Evolutionary conservation across 352 stramenopile species (phyloP).

Genomic region (Globisporangium carolinianum): DNA sequence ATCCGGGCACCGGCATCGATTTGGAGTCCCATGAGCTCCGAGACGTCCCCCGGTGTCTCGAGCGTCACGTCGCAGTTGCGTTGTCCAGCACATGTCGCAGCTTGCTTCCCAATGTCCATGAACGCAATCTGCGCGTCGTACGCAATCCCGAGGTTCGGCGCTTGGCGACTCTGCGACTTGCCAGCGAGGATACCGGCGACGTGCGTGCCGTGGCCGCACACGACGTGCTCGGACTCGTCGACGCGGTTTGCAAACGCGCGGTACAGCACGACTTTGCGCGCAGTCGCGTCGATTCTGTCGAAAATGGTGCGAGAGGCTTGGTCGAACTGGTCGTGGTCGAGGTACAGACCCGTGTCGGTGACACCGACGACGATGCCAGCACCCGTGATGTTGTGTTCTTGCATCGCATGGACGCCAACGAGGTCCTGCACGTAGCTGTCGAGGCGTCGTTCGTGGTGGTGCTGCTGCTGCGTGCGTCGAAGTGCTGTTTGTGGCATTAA

Average conservation of each 20-base stretch:
- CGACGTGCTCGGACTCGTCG: conserved; percentile 52
- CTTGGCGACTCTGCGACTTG: conserved; percentile 31
- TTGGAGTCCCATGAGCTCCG: conserved; percentile 51
- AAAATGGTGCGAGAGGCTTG: conserved; percentile 48
- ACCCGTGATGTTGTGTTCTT: conserved; percentile 60
- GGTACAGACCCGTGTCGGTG: conserved; percentile 70
- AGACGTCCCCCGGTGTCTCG: conserved; percentile 58
- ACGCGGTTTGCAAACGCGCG: conserved; percentile 64
- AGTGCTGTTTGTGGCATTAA: too few relatives aligned
- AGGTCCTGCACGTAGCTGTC: conserved; percentile 52
- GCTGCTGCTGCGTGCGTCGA: too few relatives aligned
- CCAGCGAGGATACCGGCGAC: conserved; percentile 77
- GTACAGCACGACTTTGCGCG: conserved; percentile 83
- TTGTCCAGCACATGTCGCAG: conserved; percentile 28
- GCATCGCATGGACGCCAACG: conserved; percentile 43
- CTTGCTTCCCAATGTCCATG: conserved; percentile 82
- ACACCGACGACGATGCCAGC: conserved; percentile 58
- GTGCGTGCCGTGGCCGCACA: conserved; percentile 85
- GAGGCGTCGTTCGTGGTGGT: conserved; percentile 22
- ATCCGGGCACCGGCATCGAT: conserved; percentile 67
- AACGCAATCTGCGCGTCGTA: conserved; percentile 79
- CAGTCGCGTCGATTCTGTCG: conserved; percentile 37
- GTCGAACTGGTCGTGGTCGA: conserved; percentile 77
- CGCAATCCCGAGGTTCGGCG: conserved; percentile 59
- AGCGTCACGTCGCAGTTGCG: conserved; percentile 53